phyloP scores from a whole-genome alignment of 306 rosid species.

The Pyrus pyrifolia region DNA sequence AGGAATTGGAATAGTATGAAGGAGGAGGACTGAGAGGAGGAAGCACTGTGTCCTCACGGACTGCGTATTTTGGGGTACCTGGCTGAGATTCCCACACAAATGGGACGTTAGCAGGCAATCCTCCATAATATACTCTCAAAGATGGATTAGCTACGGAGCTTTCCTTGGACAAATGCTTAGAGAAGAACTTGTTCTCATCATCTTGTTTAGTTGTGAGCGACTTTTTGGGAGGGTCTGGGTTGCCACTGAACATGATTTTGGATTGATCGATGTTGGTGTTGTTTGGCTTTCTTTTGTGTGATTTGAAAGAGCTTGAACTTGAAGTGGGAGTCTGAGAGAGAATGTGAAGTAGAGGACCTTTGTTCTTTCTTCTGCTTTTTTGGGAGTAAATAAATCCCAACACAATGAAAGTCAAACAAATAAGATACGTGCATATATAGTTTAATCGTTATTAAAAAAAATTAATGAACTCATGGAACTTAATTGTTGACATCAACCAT shows the following conservation, averaged over 20 bases:
- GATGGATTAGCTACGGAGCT: conserved; percentile 55
- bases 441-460: background rate
- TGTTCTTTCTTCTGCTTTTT: background rate
- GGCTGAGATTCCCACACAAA: conserved; percentile 91
- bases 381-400: conserved; percentile 3
- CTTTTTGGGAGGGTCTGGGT: conserved; percentile 30
- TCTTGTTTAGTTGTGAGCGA: conserved; percentile 47
- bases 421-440: background rate
- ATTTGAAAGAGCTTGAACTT: background rate
- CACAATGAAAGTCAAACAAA: conserved; percentile 1
- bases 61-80: conserved; percentile 73
- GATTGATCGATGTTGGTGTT: background rate
- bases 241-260: conserved; percentile 31
- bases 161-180: conserved; percentile 62
- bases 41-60: conserved; percentile 27
- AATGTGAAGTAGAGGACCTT: background rate
- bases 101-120: conserved; percentile 44
- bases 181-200: conserved; percentile 36
- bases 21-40: conserved; percentile 98
- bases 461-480: background rate
- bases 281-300: background rate
- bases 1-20: conserved; percentile 31
- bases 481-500: background rate
- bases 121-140: conserved; percentile 50
- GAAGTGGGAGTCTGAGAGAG: background rate